These are phyloP conservation scores for Aspergillus sp. DNA, from an alignment of 2,329 filamentous ascomycete genomes.

Conservation along the genomic window DNA sequence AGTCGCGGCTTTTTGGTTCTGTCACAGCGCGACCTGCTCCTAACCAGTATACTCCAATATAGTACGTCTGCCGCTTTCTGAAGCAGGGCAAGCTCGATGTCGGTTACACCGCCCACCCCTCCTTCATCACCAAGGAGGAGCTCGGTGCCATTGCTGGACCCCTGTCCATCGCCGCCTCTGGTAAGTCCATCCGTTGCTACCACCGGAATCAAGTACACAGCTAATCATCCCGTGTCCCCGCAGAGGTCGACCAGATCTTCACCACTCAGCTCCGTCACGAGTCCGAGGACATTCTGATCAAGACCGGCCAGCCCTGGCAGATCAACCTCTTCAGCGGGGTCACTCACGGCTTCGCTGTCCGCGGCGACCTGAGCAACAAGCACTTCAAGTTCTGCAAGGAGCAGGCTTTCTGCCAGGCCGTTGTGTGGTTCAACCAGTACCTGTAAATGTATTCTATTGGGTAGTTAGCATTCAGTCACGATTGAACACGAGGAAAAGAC, in stretches of 20 bases:
- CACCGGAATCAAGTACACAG: slow-evolving; percentile 5
- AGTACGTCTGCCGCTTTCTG: slow-evolving; percentile 70
- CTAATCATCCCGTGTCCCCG: background rate
- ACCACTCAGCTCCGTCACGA: slow-evolving; percentile 61
- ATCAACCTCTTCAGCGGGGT: slow-evolving; percentile 72
- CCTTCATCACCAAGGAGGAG: slow-evolving; percentile 67
- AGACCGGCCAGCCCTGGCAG: slow-evolving; percentile 64
- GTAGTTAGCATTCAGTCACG: slow-evolving; percentile 7
- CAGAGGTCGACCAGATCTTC: slow-evolving; percentile 66
- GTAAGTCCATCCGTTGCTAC: slow-evolving; percentile 28
- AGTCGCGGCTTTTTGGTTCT: background rate
- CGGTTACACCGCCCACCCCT: slow-evolving; percentile 74
- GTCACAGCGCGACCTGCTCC: background rate
- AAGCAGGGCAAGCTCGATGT: slow-evolving; percentile 62
- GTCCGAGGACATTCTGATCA: slow-evolving; percentile 61
- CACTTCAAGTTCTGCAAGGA: slow-evolving; percentile 70
- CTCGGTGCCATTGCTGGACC: slow-evolving; percentile 64
- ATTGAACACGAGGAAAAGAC: slow-evolving; percentile 7
- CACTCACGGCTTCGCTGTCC: slow-evolving; percentile 71
- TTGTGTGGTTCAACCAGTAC: slow-evolving; percentile 71
- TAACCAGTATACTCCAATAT: slow-evolving; percentile 4
- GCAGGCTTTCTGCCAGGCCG: slow-evolving; percentile 74
- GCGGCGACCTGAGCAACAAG: slow-evolving; percentile 60
- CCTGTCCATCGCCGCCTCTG: slow-evolving; percentile 61
- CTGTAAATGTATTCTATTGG: slow-evolving; percentile 32